Evolutionary conservation across 2,329 filamentous ascomycete genomes (phyloP).

Genomic region (Macrophomina phaseolina): DNA sequence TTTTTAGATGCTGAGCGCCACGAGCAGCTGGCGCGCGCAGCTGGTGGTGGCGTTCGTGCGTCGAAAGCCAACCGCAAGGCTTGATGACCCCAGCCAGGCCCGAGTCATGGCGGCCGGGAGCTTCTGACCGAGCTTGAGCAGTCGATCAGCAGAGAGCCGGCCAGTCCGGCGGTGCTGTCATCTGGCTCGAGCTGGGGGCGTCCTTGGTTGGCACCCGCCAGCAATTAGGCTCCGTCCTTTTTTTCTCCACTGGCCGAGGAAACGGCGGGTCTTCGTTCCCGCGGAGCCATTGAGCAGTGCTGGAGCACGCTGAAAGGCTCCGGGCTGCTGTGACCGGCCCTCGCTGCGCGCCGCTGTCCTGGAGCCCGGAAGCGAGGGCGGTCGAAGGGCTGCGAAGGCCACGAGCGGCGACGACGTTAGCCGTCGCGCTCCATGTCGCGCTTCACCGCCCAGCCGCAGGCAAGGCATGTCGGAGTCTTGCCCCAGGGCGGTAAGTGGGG

Average conservation of each 20-base stretch:
- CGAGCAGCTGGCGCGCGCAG: conserved; percentile 7
- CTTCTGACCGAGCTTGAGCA: conserved; percentile 19
- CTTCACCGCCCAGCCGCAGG: conserved; percentile 20
- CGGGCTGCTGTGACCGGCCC: not conserved
- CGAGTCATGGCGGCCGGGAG: conserved; percentile 13
- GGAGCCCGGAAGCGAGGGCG: conserved; percentile 15
- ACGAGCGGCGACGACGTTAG: not conserved
- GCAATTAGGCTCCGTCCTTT: conserved; percentile 18
- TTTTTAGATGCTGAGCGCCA: conserved; percentile 18
- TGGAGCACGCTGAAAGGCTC: not conserved
- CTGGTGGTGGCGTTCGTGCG: conserved; percentile 20
- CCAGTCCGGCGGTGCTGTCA: conserved; percentile 4
- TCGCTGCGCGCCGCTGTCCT: conserved; percentile 14
- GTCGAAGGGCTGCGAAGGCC: not conserved
- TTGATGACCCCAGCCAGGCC: conserved; percentile 10
- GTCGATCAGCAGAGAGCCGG: conserved; percentile 19
- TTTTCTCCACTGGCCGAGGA: conserved; percentile 23
- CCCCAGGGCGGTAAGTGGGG: conserved; percentile 15
- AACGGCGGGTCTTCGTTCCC: not conserved
- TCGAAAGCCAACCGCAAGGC: conserved; percentile 8
- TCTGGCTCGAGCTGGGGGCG: conserved; percentile 1
- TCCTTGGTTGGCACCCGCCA: conserved; percentile 14
- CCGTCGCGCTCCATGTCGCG: conserved; percentile 10
- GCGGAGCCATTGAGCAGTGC: conserved; percentile 4
- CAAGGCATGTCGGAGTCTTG: conserved; percentile 12